Evolutionary conservation across 2,329 filamentous ascomycete genomes (phyloP).

Genomic region (Xylaria multiplex): DNA sequence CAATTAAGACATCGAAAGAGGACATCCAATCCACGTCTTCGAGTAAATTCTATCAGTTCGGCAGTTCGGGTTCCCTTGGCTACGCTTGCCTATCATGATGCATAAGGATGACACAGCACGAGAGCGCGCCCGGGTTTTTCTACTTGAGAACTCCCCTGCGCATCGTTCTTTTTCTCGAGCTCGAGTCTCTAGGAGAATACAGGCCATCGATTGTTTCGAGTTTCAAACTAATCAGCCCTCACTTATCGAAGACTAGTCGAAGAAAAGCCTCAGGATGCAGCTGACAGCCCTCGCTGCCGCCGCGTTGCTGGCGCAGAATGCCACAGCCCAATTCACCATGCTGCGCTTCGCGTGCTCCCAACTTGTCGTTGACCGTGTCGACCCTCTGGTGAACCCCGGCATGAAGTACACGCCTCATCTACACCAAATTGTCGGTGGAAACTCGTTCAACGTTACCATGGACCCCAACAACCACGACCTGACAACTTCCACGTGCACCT

Average conservation of each 20-base stretch:
- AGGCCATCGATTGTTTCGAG: constrained; percentile 10
- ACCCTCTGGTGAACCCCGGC: constrained; percentile 59
- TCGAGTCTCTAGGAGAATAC: constrained; percentile 5
- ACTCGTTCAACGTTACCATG: constrained; percentile 58
- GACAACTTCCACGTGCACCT: constrained; percentile 54
- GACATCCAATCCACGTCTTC: constrained; percentile 42
- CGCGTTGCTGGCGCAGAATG: constrained; percentile 48
- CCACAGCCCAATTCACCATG: constrained; percentile 53
- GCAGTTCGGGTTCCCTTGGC: constrained; percentile 42
- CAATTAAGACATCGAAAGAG: constrained; percentile 42
- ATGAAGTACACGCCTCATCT: constrained; percentile 57
- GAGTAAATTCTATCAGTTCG: constrained; percentile 41
- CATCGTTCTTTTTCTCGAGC: constrained; percentile 33
- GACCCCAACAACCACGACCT: constrained; percentile 52
- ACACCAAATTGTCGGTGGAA: constrained; percentile 59
- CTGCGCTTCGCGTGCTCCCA: constrained; percentile 60
- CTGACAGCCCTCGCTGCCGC: constrained; percentile 48
- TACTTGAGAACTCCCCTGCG: constrained; percentile 38
- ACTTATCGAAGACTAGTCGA: constrained; percentile 8
- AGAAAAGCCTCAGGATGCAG: constrained; percentile 46
- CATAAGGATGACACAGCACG: constrained; percentile 42
- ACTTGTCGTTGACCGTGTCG: constrained; percentile 58
- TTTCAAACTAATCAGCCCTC: constrained; percentile 12
- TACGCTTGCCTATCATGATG: constrained; percentile 36
- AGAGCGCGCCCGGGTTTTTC: constrained; percentile 40